Base-by-base conservation (phyloP, 176 grass and related monocot genomes). In the Aegilops speltoides region DNA sequence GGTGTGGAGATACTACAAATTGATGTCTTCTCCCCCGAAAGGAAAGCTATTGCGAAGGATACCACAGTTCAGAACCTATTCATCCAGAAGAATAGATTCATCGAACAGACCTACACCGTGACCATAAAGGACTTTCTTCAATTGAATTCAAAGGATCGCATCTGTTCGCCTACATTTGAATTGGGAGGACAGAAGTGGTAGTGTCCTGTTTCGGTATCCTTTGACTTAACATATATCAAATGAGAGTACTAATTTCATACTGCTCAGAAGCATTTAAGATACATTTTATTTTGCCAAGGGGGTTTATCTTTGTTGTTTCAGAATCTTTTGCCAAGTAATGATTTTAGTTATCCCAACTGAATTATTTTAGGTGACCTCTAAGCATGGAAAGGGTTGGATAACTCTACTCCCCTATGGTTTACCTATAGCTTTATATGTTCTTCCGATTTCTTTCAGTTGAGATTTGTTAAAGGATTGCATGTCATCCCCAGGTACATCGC, bases 81-180 rank as follows among this genome's bases (percentile, higher is more conserved):
- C 81, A 76, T 84, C 15, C 81, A 83, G 72, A 83, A 88, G 54
- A 72, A 88, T 3, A 73, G 12, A 17, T 38, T 84, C 22, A 79
- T 83, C 52, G 34, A 72, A 84, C 54, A 82, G 20, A 79, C 37
- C 22, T 84, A 88, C 48, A 79, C 54, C 29, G 62, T 66, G 87
- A 89, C 6, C 65, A 29, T 84, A 28, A 50, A 79, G 15, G 73
- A 79, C 54, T 79, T 79, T 43, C 56, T 13, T 73, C n/a, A 50
- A 57, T 34, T 26, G 12, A 16, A 54, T 4, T 29, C 25, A 5
- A 88, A 83, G 50, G 37, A 20, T 41, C 10, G 11, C 26, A 16
- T 89, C 81, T 0, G 1, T 89, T 89, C 81, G 10, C 75, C 54
- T 16, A 29, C 22, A 50, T 89, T 89, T 64, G 40, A 84, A 79